Conservation (phyloP, 2,329 filamentous ascomycete genomes). For the Aspergillus pseudoglaucus region DNA sequence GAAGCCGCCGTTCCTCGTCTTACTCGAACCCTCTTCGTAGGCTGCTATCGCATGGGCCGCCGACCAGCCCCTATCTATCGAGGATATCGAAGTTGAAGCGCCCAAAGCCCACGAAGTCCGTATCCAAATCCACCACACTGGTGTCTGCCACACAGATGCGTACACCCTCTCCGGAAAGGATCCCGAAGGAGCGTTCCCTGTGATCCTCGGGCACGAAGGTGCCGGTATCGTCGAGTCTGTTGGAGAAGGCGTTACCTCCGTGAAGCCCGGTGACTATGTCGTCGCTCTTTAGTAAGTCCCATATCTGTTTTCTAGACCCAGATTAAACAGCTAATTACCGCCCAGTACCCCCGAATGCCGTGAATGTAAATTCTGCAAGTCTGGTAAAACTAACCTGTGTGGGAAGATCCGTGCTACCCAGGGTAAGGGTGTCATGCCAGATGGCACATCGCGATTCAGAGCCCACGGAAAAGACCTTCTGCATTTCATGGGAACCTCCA, state of each 20-base stretch:
- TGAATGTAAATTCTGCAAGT: constrained; percentile 99
- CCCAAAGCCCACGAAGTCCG: constrained; percentile 91
- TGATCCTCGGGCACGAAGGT: constrained; percentile 84
- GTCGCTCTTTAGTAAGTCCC: constrained; percentile 61
- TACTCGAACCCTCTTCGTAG: constrained; percentile 32
- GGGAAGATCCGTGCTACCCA: constrained; percentile 98
- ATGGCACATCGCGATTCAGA: constrained; percentile 90
- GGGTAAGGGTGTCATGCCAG: constrained; percentile 93
- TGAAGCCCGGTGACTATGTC: constrained; percentile 90
- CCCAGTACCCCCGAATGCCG: constrained; percentile 78
- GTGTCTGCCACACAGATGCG: constrained; percentile 96
- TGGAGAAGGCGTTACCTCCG: constrained; percentile 88
- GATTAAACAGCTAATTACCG: too few species aligned
- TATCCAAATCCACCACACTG: constrained; percentile 94
- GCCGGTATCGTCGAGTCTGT: constrained; percentile 89
- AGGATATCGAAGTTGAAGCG: constrained; percentile 86
- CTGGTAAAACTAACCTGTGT: constrained; percentile 97
- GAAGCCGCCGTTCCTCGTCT: too few species aligned
- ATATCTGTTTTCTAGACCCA: too few species aligned
- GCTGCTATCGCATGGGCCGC: constrained; percentile 97
- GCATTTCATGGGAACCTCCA: constrained; percentile 99
- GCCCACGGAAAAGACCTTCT: constrained; percentile 91
- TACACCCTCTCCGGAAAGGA: constrained; percentile 96
- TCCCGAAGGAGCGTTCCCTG: constrained; percentile 87
- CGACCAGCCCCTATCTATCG: constrained; percentile 78